Evolutionary conservation across 805 yeast genomes (phyloP), one percentile per base, ranked within the genome.

Genomic region (Metschnikowia similis): DNA sequence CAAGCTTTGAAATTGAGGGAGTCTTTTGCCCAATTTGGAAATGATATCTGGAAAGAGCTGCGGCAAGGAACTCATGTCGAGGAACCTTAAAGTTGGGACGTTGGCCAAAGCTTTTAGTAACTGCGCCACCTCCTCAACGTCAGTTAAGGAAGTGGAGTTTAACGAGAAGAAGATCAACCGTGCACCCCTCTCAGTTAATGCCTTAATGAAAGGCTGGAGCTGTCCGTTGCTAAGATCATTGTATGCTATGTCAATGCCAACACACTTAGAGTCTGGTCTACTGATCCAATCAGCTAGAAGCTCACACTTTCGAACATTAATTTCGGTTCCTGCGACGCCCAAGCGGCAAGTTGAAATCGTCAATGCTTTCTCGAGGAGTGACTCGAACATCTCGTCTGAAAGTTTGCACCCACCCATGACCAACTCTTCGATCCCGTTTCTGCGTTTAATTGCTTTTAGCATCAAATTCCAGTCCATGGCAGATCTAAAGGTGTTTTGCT

Each of bases 361-460:
- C 11, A 80, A 65, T 0, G 81, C 80, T 26, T 64, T 66, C 8
- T 63, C 63, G 26, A 80, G 68, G 41, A 80, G 65, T 8, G 65
- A 62, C 34, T 64, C 58, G 52, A 79, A 79, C 34, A 66, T 71
- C 2, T 62, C 64, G 51, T 74, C 76, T 2, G 71, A 59, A 39
- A 80, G 59, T 54, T 76, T 75, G 58, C 83, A 80, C 1, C 85
- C 84, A 55, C 80, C 79, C 45, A 80, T 72, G 13, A 80, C 84
- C 49, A 80, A 67, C 55, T 80, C 85, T 59, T 79, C 83, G 32
- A 80, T 71, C 0, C 85, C 84, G 6, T 81, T 80, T 49, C 82
- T 63, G 13, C 58, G 13, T 0, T 65, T 60, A n/a, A 80, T 48
- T 1, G 79, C 56, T 28, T 71, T 65, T 30, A 74, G 72, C 53